phyloP scores from a whole-genome alignment of 805 yeast species.

The Clavispora vitiphila region DNA sequence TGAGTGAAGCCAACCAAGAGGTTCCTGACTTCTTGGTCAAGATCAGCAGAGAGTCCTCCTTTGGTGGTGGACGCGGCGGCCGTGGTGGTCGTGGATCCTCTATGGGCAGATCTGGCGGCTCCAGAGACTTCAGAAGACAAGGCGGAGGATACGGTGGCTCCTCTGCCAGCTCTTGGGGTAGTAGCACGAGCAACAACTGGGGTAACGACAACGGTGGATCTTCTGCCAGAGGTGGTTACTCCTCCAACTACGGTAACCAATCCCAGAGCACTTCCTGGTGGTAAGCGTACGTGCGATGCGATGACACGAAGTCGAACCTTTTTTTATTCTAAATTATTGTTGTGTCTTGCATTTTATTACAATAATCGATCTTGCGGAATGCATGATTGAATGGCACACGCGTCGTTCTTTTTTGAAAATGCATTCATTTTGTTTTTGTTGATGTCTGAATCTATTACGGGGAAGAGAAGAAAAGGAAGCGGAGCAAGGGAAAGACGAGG shows the following conservation, averaged over 20 bases:
- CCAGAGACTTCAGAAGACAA: constrained; percentile 49
- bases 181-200: constrained; percentile 14
- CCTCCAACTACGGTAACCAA: constrained; percentile 32
- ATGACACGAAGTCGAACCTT: not conserved
- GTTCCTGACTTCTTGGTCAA: constrained; percentile 84
- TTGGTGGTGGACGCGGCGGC: constrained; percentile 37
- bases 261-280: constrained; percentile 37
- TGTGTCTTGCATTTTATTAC: constrained; percentile 13
- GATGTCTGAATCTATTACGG: constrained; percentile 10
- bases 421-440: constrained; percentile 4
- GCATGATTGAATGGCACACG: constrained; percentile 8
- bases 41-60: constrained; percentile 70
- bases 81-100: constrained; percentile 46
- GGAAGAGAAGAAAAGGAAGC: constrained; percentile 13
- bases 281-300: constrained; percentile 16
- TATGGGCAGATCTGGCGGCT: constrained; percentile 38
- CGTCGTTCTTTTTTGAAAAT: not conserved
- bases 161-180: constrained; percentile 17
- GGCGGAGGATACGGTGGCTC: constrained; percentile 32
- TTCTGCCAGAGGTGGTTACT: constrained; percentile 23
- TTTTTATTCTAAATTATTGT: not conserved
- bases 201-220: constrained; percentile 19
- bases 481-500: not conserved
- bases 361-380: constrained; percentile 8
- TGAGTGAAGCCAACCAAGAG: constrained; percentile 96